phyloP scores from a whole-genome alignment of 2,329 filamentous ascomycete genomes.

The Diaporthe velutina region DNA sequence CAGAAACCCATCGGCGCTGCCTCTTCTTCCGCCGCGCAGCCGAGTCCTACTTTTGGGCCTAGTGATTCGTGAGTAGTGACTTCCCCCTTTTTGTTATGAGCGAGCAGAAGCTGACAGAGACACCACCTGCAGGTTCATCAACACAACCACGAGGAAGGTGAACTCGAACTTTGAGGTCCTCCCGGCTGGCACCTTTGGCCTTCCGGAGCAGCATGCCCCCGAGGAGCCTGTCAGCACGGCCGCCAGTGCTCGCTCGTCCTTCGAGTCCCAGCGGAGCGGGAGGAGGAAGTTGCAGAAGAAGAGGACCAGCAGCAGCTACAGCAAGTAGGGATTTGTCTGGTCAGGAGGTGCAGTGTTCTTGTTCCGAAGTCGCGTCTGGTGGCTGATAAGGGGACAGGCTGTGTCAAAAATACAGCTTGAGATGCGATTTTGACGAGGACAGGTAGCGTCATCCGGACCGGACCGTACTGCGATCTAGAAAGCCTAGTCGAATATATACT shows the following conservation, averaged over 20 bases:
- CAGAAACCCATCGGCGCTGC: neutral
- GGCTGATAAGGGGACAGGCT: neutral
- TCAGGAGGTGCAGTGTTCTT: neutral
- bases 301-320: slow-evolving; percentile 23
- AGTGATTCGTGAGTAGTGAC: slow-evolving; percentile 52
- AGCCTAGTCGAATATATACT: neutral
- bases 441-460: neutral
- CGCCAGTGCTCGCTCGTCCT: slow-evolving; percentile 29
- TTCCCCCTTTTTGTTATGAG: slow-evolving; percentile 41
- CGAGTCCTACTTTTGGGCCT: slow-evolving; percentile 50
- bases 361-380: neutral
- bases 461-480: neutral
- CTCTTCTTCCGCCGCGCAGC: slow-evolving; percentile 34
- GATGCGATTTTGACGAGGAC: neutral
- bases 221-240: slow-evolving; percentile 18
- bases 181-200: slow-evolving; percentile 53
- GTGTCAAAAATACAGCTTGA: neutral
- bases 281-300: slow-evolving; percentile 35
- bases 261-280: slow-evolving; percentile 31
- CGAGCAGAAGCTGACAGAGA: neutral
- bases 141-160: slow-evolving; percentile 51
- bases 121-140: slow-evolving; percentile 44
- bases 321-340: neutral
- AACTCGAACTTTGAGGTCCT: slow-evolving; percentile 56
- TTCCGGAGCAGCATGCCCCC: slow-evolving; percentile 23